These are phyloP conservation scores for Paraleonurus japonicus DNA, from an alignment of 257 asterid genomes.

Conservation along the genomic window DNA sequence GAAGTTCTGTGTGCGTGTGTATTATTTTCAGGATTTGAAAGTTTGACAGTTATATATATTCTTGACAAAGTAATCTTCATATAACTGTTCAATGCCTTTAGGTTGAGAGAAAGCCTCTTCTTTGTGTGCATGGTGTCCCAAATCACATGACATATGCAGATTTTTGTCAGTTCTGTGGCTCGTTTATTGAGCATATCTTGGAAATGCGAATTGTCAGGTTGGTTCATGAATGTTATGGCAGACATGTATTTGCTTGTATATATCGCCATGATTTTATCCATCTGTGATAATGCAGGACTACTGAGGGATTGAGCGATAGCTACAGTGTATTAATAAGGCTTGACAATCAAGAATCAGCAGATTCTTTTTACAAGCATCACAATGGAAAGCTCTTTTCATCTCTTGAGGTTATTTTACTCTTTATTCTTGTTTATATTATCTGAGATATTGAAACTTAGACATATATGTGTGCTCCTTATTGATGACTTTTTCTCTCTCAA, in stretches of 20 bases:
- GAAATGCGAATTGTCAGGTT: conserved; percentile 97
- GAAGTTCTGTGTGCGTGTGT: neutral
- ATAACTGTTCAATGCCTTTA: conserved; percentile 30
- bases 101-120: conserved; percentile 84
- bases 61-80: neutral
- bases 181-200: conserved; percentile 76
- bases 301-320: conserved; percentile 72
- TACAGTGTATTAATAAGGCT: conserved; percentile 82
- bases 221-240: conserved; percentile 9
- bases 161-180: conserved; percentile 91
- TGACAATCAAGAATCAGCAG: conserved; percentile 74
- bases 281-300: conserved; percentile 46
- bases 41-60: neutral
- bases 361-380: conserved; percentile 72
- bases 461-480: conserved; percentile 3
- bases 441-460: neutral
- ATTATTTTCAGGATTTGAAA: neutral
- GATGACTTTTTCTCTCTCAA: conserved; percentile 22
- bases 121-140: conserved; percentile 90
- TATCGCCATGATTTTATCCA: conserved; percentile 22
- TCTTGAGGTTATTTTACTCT: conserved; percentile 56
- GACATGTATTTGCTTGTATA: conserved; percentile 4
- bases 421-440: conserved; percentile 6
- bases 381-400: conserved; percentile 75
- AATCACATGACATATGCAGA: conserved; percentile 97